Base-by-base conservation (phyloP, 2,329 filamentous ascomycete species). In the Arthrobotrys entomopaga region DNA sequence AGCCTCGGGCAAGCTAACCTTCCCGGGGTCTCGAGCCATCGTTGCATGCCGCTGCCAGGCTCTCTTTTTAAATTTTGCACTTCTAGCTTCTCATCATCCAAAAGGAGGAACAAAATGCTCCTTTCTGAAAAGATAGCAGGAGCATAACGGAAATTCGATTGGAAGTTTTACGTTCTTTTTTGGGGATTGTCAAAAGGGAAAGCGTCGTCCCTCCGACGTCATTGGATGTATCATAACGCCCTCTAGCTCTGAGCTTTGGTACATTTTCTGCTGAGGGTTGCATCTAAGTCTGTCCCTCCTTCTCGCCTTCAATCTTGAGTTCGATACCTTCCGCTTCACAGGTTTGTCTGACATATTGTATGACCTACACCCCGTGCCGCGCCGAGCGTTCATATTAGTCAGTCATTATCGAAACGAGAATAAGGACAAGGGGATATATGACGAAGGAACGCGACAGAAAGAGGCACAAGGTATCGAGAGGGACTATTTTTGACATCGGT, bases 311-410 rank as follows among this genome's bases (percentile, higher is more conserved):
- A 42, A 70, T 52, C n/a, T 65, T 65, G 19, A 75, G 65, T 40
- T 70, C 53, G 22, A 75, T 75, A 46, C 71, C 71, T 65, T 75
- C 71, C 46, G 50, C 40, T 43, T 75, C 65, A 24, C 71, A 75
- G 26, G 60, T 40, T 38, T 57, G 48, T 24, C 61, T 75, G 59
- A 75, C 65, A 57, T 67, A 75, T 63, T 75, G 58, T 49, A 70
- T 65, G 1, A 75, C 65, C 71, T 75, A 74, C 46, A 58, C 24
- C 8, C n/a, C 22, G 20, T 40, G 13, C 40, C 64, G 54, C 46
- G 65, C 65, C 65, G 50, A 58, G 19, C 43, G 69, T 54, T 75
- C 53, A 24, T 54, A 26, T 69, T 69, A 75, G 64, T 56, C 43
- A 42, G 34, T n/a, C 8, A 46, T 46, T 15, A 46, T 46, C 42